These are phyloP conservation scores for Ascochyta fabae DNA, from an alignment of 2,329 filamentous ascomycete species.

Conservation along the genomic window DNA sequence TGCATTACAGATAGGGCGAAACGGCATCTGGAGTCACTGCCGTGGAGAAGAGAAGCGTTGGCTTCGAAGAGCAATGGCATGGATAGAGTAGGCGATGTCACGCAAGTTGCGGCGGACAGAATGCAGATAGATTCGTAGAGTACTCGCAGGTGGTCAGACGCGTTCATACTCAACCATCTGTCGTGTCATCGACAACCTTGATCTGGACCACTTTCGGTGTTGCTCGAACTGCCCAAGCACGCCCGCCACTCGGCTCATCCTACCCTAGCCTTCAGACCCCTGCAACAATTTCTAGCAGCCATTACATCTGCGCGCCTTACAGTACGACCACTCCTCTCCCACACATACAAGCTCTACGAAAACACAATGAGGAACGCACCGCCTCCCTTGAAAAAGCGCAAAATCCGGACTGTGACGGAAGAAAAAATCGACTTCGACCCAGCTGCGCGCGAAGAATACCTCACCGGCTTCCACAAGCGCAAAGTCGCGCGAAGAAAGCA, in stretches of 20 bases:
- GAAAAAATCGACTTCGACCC: conserved; percentile 89
- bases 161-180: not conserved
- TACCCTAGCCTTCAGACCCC: conserved; percentile 20
- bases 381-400: conserved; percentile 44
- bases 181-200: not conserved
- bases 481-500: conserved; percentile 84
- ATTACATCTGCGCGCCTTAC: conserved; percentile 8
- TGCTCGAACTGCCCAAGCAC: not conserved
- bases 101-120: conserved; percentile 3
- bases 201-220: not conserved
- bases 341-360: not conserved
- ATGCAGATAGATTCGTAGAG: conserved; percentile 11
- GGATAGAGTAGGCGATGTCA: conserved; percentile 2
- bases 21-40: conserved; percentile 43
- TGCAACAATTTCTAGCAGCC: conserved; percentile 33
- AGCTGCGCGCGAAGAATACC: conserved; percentile 79
- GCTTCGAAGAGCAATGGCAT: conserved; percentile 3
- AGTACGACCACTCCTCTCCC: conserved; percentile 1
- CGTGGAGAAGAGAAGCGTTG: conserved; percentile 44
- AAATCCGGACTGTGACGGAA: conserved; percentile 61
- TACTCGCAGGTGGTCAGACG: not conserved
- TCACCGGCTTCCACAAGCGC: conserved; percentile 97
- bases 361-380: conserved; percentile 19
- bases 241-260: not conserved
- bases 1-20: conserved; percentile 71